phyloP scores from a whole-genome alignment of 208 protist genomes.

The Acanthamoeba royreba region DNA sequence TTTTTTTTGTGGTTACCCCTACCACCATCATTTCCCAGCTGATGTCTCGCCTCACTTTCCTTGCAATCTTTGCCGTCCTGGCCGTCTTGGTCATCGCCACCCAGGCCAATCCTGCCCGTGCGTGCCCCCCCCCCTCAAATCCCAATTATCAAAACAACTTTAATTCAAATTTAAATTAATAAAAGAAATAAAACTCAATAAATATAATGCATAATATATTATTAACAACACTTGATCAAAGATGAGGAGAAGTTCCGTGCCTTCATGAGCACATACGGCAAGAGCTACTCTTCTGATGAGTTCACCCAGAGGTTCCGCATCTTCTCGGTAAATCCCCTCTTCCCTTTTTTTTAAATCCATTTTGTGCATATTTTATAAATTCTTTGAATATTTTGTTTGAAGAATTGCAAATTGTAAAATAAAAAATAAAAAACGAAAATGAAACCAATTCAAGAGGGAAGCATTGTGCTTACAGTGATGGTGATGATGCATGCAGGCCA shows the following conservation, averaged over 20 bases:
- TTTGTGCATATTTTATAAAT: neutral
- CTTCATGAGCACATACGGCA: neutral
- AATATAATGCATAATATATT: neutral
- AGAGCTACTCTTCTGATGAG: neutral
- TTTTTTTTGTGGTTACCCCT: neutral
- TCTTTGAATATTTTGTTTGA: neutral
- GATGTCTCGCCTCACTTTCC: neutral
- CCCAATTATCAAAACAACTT: neutral
- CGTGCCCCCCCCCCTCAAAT: neutral
- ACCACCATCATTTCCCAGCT: neutral
- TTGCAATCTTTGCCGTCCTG: neutral
- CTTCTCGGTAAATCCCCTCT: neutral
- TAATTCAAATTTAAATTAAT: no score
- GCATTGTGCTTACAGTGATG: no score
- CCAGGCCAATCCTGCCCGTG: neutral
- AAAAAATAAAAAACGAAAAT: neutral
- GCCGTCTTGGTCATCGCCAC: neutral
- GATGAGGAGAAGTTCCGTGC: neutral
- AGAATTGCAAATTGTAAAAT: no score
- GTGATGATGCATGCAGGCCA: no score
- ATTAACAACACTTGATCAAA: neutral
- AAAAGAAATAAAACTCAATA: neutral
- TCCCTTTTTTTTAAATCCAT: neutral
- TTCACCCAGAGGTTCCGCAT: neutral
- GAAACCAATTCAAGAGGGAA: neutral